These are phyloP conservation scores for Hypoxylon crocopeplum DNA, from an alignment of 495 filamentous ascomycete genomes.

Conservation along the genomic window DNA sequence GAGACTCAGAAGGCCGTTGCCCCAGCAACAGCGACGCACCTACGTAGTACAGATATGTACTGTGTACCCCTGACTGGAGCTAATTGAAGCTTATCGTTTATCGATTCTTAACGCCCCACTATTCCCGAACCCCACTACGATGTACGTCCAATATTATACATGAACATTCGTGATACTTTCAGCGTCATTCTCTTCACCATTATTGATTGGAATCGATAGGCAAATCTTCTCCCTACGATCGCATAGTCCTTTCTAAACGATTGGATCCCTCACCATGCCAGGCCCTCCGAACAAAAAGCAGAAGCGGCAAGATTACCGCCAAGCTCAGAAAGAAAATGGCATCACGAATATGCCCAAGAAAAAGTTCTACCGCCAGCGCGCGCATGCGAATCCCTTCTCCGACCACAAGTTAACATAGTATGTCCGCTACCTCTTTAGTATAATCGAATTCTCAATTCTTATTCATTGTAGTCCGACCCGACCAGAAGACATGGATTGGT, in stretches of 20 bases:
- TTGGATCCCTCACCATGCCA: slow-evolving; percentile 48
- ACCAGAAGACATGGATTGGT: slow-evolving; percentile 92
- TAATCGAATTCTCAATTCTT: slow-evolving; percentile 12
- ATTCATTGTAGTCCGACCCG: slow-evolving; percentile 68
- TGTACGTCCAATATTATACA: not conserved
- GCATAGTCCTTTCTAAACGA: not conserved
- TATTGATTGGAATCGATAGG: not conserved
- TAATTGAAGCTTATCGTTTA: slow-evolving; percentile 18
- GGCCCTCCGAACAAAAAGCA: slow-evolving; percentile 67
- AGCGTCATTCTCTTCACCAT: not conserved
- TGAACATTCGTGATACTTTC: not conserved
- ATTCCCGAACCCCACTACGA: not conserved
- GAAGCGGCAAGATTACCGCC: slow-evolving; percentile 77
- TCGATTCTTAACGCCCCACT: not conserved
- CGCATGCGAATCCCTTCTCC: slow-evolving; percentile 97
- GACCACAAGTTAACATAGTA: slow-evolving; percentile 91
- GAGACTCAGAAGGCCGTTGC: slow-evolving; percentile 21
- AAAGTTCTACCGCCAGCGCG: slow-evolving; percentile 94
- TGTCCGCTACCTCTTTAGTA: slow-evolving; percentile 39
- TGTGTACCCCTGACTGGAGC: not conserved
- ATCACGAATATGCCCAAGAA: slow-evolving; percentile 74
- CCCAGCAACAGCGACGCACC: slow-evolving; percentile 16
- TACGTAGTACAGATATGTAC: not conserved
- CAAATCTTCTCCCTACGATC: not conserved
- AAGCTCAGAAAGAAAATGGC: slow-evolving; percentile 47